Percentiles rank a stretch among this genome's conserved stretches.
Evolutionary conservation across 176 grass and related monocot genomes (phyloP).

Genomic region (Chrysopogon serrulatus): DNA sequence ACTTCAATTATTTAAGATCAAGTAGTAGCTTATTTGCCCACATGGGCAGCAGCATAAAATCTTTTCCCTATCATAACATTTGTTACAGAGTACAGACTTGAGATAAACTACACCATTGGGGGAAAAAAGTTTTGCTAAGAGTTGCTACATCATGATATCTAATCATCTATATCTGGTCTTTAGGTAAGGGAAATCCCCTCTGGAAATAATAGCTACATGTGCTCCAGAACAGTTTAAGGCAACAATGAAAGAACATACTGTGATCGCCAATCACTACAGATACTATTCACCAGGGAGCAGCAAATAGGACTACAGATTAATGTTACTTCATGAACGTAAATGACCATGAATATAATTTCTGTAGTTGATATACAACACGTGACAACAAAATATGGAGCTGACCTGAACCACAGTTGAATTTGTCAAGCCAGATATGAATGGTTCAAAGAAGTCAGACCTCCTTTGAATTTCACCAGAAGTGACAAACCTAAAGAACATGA

Average conservation of each 20-base stretch:
- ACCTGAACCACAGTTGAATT: constrained; percentile 71
- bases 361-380: neutral
- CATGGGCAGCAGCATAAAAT: neutral
- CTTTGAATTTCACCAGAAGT: constrained; percentile 87
- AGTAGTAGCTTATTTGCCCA: neutral
- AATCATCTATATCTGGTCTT: neutral
- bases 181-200: neutral
- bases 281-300: neutral
- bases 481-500: constrained; percentile 99
- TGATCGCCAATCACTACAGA: neutral
- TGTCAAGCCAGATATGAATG: constrained; percentile 80
- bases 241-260: neutral
- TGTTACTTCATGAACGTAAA: neutral
- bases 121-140: neutral
- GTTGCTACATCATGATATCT: neutral
- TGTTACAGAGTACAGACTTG: neutral
- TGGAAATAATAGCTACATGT: neutral
- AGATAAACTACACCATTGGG: neutral
- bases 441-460: constrained; percentile 86
- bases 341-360: neutral
- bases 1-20: neutral
- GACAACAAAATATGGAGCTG: neutral
- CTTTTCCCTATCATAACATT: neutral
- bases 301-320: neutral
- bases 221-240: neutral